Evolutionary conservation across 495 filamentous ascomycete genomes (phyloP).

Genomic region (Elasticomyces elasticus): DNA sequence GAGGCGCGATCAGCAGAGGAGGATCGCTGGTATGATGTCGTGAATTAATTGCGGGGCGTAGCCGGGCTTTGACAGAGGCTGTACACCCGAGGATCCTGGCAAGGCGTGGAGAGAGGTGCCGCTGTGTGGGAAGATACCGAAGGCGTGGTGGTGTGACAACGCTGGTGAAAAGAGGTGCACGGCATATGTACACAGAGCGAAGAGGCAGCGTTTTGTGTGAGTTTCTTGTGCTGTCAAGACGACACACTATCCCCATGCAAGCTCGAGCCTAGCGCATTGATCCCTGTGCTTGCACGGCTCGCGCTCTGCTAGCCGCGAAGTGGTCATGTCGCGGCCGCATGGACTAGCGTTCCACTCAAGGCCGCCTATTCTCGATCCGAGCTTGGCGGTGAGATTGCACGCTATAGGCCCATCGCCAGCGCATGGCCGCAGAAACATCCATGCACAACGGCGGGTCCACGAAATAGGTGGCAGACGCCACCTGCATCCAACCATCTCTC

Average conservation of each 20-base stretch:
- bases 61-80: not conserved
- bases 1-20: not conserved
- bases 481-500: not conserved
- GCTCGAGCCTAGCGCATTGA: slow-evolving; percentile 7
- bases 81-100: not conserved
- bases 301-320: slow-evolving; percentile 1
- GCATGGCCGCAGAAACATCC: not conserved
- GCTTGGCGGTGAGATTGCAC: not conserved
- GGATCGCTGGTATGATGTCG: slow-evolving; percentile 4
- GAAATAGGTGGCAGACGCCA: not conserved
- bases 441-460: not conserved
- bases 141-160: not conserved
- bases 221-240: not conserved
- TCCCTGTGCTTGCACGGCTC: slow-evolving; percentile 14
- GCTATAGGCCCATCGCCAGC: not conserved
- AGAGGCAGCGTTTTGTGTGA: not conserved
- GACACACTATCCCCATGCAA: not conserved
- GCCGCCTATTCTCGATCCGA: not conserved
- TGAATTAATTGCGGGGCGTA: slow-evolving; percentile 8
- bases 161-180: not conserved
- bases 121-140: not conserved
- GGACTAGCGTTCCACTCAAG: not conserved
- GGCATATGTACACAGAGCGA: slow-evolving; percentile 2
- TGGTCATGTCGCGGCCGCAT: slow-evolving; percentile 14
- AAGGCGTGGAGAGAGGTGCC: not conserved